phyloP scores from a whole-genome alignment of 2,329 filamentous ascomycete genomes.

The Cladosporium austrohemisphaericum region DNA sequence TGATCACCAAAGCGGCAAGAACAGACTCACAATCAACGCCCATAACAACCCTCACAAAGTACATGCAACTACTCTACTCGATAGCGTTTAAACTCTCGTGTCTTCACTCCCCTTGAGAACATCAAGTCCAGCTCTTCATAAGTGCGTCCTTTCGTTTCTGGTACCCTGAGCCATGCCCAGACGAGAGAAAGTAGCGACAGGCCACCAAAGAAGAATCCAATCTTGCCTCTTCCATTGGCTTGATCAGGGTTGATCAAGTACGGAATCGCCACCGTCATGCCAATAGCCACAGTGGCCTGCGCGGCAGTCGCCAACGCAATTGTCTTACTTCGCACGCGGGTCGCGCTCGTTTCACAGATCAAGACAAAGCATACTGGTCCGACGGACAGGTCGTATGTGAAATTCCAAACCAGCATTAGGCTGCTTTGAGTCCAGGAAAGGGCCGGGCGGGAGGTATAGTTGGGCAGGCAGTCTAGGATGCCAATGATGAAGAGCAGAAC shows the following conservation, averaged over 20 bases:
- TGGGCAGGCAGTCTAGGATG: slow-evolving; percentile 37
- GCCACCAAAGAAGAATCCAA: slow-evolving; percentile 42
- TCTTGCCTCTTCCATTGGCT: slow-evolving; percentile 38
- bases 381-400: slow-evolving; percentile 36
- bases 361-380: slow-evolving; percentile 40
- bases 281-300: slow-evolving; percentile 39
- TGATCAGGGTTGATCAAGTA: slow-evolving; percentile 43
- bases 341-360: slow-evolving; percentile 37
- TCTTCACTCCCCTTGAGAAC: slow-evolving; percentile 37
- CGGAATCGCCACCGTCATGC: slow-evolving; percentile 39
- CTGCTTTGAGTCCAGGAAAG: slow-evolving; percentile 41
- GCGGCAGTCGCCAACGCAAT: slow-evolving; percentile 38
- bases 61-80: slow-evolving; percentile 21
- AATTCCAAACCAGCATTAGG: slow-evolving; percentile 36
- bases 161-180: slow-evolving; percentile 38
- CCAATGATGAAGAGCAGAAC: slow-evolving; percentile 38
- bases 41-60: not conserved
- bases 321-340: slow-evolving; percentile 37
- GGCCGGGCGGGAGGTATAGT: slow-evolving; percentile 20
- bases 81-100: slow-evolving; percentile 34
- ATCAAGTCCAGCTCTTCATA: slow-evolving; percentile 43
- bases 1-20: not conserved
- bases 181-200: slow-evolving; percentile 32
- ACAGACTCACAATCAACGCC: not conserved
- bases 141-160: slow-evolving; percentile 40